Percentiles rank a stretch among this genome's conserved stretches.
Conservation (phyloP, 75 land plant species). For the Cunninghamia lanceolata region DNA sequence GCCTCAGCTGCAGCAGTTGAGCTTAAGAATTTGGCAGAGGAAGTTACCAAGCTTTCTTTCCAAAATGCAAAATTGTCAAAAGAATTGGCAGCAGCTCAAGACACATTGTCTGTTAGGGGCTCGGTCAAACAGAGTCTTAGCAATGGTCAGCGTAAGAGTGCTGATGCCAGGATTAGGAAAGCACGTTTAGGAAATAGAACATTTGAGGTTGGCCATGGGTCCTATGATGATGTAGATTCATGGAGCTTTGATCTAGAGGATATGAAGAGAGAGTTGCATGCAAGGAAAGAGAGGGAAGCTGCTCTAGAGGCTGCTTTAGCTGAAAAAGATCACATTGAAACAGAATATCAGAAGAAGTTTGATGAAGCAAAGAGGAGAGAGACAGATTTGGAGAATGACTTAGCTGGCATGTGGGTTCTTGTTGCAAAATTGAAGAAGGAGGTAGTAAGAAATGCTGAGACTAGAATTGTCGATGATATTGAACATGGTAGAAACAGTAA, state of each 20-base stretch:
- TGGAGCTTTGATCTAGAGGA: constrained; percentile 68
- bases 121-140: constrained; percentile 15
- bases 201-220: background rate
- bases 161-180: constrained; percentile 28
- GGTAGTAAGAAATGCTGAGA: constrained; percentile 23
- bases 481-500: constrained; percentile 17
- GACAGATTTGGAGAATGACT: constrained; percentile 84
- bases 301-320: constrained; percentile 68
- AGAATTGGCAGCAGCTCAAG: constrained; percentile 61
- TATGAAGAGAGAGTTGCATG: constrained; percentile 74
- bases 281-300: constrained; percentile 73
- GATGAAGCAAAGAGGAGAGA: constrained; percentile 85
- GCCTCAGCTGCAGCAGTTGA: constrained; percentile 99
- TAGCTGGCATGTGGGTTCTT: constrained; percentile 99
- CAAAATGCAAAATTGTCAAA: constrained; percentile 78
- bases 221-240: constrained; percentile 40
- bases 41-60: constrained; percentile 84
- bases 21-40: constrained; percentile 84
- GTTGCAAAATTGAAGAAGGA: constrained; percentile 96
- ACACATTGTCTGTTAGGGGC: constrained; percentile 35
- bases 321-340: constrained; percentile 67
- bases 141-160: constrained; percentile 29
- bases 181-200: constrained; percentile 16
- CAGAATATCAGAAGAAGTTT: constrained; percentile 60
- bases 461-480: constrained; percentile 3